Percentiles rank a stretch among this genome's conserved stretches.
Conservation (phyloP, 108 stramenopile genomes). For the Mayamaea pseudoterrestris region DNA sequence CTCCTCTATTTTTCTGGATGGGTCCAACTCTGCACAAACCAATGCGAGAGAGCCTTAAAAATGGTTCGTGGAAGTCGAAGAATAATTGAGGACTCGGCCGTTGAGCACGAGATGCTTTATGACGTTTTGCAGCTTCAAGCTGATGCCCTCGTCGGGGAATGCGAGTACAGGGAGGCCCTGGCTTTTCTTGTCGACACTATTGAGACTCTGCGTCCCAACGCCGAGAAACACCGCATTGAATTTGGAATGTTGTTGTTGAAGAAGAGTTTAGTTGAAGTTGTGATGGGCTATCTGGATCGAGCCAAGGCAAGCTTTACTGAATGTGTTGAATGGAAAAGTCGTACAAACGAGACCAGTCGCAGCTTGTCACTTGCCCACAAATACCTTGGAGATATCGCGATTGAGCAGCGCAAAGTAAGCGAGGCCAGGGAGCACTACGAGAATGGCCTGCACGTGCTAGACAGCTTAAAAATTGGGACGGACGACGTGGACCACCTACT, state of each 20-base stretch:
- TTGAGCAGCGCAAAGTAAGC: constrained; percentile 14
- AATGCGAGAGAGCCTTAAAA: constrained; percentile 23
- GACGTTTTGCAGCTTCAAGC: constrained; percentile 19
- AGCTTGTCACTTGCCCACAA: constrained; percentile 17
- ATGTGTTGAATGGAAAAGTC: constrained; percentile 22
- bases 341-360: constrained; percentile 14
- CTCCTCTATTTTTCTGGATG: constrained; percentile 24
- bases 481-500: constrained; percentile 11
- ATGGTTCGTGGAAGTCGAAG: constrained; percentile 16
- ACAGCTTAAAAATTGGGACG: constrained; percentile 3
- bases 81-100: constrained; percentile 8
- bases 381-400: constrained; percentile 25
- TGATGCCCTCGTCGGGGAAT: constrained; percentile 16
- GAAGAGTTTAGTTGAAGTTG: constrained; percentile 25
- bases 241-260: constrained; percentile 25
- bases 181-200: constrained; percentile 19
- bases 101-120: constrained; percentile 12
- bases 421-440: constrained; percentile 26
- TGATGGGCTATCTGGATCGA: constrained; percentile 26
- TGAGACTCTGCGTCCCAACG: constrained; percentile 7
- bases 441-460: constrained; percentile 15
- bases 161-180: constrained; percentile 33
- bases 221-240: constrained; percentile 20
- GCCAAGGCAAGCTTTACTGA: constrained; percentile 23
- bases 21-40: constrained; percentile 18